Conservation (phyloP, 176 grass and related monocot genomes). For the Tuctoria greenei region DNA sequence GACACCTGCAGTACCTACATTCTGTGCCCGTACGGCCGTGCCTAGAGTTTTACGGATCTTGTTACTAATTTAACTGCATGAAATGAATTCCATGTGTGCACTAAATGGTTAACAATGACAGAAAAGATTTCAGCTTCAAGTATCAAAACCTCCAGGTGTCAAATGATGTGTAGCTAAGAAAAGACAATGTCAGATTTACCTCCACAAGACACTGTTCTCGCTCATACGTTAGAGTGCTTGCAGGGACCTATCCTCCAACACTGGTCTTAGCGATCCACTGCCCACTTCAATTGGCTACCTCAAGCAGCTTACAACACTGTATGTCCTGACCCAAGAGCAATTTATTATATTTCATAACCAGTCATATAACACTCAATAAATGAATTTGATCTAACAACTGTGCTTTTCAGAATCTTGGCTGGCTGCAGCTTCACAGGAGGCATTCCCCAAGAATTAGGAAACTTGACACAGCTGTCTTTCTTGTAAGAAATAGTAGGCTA, state of each 20-base stretch:
- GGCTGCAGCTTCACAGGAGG: constrained; percentile 43
- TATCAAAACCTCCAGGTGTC: not conserved
- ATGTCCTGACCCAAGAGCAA: constrained; percentile 12
- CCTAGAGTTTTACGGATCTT: constrained; percentile 5
- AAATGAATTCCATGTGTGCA: constrained; percentile 4
- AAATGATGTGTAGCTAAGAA: not conserved
- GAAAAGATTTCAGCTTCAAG: not conserved
- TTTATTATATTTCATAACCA: not conserved
- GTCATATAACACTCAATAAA: not conserved
- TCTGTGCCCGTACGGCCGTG: not conserved
- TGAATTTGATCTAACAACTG: constrained; percentile 6
- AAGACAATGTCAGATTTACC: constrained; percentile 16
- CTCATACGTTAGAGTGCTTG: constrained; percentile 31
- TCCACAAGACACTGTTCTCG: constrained; percentile 8
- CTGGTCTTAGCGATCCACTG: constrained; percentile 40
- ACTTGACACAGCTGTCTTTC: constrained; percentile 44
- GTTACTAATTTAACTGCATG: constrained; percentile 1
- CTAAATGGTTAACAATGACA: constrained; percentile 18
- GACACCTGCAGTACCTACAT: not conserved
- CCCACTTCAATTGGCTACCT: constrained; percentile 39
- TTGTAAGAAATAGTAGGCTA: constrained; percentile 38
- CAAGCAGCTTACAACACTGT: constrained; percentile 46
- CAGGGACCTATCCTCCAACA: constrained; percentile 58
- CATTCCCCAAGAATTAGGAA: constrained; percentile 53
- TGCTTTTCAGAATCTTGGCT: constrained; percentile 45